Percentiles rank a stretch among this genome's conserved stretches.
Evolutionary conservation across 1,284 basidiomycete species (phyloP).

Genomic region (Singerocomus rubriflavus): DNA sequence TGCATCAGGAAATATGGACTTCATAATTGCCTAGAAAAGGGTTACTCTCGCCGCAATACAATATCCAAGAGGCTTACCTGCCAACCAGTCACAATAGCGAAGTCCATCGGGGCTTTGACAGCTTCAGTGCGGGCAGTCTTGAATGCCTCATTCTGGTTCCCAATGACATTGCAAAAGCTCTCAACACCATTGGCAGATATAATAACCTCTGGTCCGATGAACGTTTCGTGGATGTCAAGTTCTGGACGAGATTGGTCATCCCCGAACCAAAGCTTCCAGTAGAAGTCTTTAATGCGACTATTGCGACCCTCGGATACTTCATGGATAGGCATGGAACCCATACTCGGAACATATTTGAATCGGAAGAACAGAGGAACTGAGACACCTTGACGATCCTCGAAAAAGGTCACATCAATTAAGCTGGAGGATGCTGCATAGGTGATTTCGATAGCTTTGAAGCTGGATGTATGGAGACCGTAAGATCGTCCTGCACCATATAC

Average conservation of each 20-base stretch:
- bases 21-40: constrained; percentile 82
- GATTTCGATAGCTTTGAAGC: constrained; percentile 86
- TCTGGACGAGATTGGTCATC: constrained; percentile 73
- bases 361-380: constrained; percentile 80
- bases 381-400: constrained; percentile 78
- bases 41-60: constrained; percentile 11
- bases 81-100: constrained; percentile 98
- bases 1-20: constrained; percentile 88
- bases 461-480: constrained; percentile 65
- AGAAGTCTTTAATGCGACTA: constrained; percentile 91
- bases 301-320: constrained; percentile 87
- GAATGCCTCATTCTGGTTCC: constrained; percentile 90
- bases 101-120: constrained; percentile 94
- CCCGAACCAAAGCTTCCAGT: constrained; percentile 97
- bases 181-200: constrained; percentile 79
- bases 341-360: constrained; percentile 86
- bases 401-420: constrained; percentile 74
- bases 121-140: constrained; percentile 69
- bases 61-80: constrained; percentile 54
- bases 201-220: constrained; percentile 79
- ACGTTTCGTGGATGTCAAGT: constrained; percentile 75
- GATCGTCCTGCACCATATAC: constrained; percentile 82
- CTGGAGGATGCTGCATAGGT: constrained; percentile 53
- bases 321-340: constrained; percentile 92
- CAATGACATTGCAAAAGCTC: constrained; percentile 90